These are phyloP conservation scores for Cyclotella baltica DNA, from an alignment of 108 stramenopile species.

Conservation along the genomic window DNA sequence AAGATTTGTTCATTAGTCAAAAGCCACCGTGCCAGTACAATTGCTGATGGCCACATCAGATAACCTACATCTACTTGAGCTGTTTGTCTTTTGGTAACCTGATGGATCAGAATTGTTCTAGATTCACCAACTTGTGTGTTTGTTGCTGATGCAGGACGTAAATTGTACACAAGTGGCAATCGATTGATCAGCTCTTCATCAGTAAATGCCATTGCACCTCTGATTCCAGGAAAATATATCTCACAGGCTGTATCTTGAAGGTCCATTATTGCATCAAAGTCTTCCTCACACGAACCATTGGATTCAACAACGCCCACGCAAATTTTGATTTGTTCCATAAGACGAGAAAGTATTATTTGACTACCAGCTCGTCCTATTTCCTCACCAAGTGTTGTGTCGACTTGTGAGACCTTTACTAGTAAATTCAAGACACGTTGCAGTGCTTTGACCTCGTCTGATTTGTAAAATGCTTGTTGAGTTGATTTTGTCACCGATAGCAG, in stretches of 20 bases:
- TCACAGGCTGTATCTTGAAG: slow-evolving; percentile 77
- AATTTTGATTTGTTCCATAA: slow-evolving; percentile 45
- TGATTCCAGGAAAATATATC: slow-evolving; percentile 52
- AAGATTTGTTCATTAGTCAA: slow-evolving; percentile 53
- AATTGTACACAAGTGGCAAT: slow-evolving; percentile 66
- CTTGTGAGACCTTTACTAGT: slow-evolving; percentile 37
- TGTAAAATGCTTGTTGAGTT: slow-evolving; percentile 8
- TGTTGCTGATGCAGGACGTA: slow-evolving; percentile 26
- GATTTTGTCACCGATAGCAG: too few relatives aligned
- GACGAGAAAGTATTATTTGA: slow-evolving; percentile 50
- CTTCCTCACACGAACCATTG: slow-evolving; percentile 44
- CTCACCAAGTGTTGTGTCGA: slow-evolving; percentile 67
- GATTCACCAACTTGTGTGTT: neutral
- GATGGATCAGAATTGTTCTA: slow-evolving; percentile 66
- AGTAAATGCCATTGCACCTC: slow-evolving; percentile 54
- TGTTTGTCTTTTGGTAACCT: slow-evolving; percentile 73
- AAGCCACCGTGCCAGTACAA: slow-evolving; percentile 77
- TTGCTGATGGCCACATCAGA: slow-evolving; percentile 91
- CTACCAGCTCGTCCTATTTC: slow-evolving; percentile 70
- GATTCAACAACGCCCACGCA: slow-evolving; percentile 32
- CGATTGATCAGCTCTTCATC: slow-evolving; percentile 61
- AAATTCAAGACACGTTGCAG: slow-evolving; percentile 39
- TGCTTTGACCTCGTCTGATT: slow-evolving; percentile 23
- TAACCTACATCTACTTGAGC: slow-evolving; percentile 89
- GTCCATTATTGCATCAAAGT: slow-evolving; percentile 74